Conservation (phyloP, 139 green algal species). For the Auxenochlorella pyrenoidosa region DNA sequence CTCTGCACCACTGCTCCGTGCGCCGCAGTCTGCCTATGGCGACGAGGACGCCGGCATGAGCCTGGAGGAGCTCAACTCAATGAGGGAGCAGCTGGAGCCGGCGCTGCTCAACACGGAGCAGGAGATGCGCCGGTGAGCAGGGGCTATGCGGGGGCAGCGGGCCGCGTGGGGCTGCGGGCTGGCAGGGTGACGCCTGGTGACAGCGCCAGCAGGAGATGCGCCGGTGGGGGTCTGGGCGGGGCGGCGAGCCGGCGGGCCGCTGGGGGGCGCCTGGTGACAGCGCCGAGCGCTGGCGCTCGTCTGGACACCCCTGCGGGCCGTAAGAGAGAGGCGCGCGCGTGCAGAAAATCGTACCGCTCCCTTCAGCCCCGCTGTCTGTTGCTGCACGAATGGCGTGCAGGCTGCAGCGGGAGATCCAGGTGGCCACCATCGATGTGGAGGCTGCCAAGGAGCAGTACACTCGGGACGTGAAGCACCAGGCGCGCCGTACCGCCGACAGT, state of each 20-base stretch:
- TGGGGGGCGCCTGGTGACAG: too few species aligned
- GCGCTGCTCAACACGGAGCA: constrained; percentile 20
- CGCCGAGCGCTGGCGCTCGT: too few species aligned
- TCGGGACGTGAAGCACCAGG: constrained; percentile 26
- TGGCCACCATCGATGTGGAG: constrained; percentile 40
- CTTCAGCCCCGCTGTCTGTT: too few species aligned
- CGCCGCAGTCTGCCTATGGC: constrained; percentile 1
- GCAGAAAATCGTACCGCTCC: too few species aligned
- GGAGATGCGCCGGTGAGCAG: constrained; percentile 15
- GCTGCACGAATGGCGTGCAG: background rate
- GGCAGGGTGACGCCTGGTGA: too few species aligned
- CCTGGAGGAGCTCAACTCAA: constrained; percentile 55
- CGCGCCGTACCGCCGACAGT: background rate
- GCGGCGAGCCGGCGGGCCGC: too few species aligned
- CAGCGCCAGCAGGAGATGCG: too few species aligned
- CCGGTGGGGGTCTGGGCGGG: too few species aligned
- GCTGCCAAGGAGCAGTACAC: constrained; percentile 53
- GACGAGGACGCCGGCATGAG: constrained; percentile 39
- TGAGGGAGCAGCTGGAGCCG: constrained; percentile 28
- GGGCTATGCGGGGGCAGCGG: too few species aligned
- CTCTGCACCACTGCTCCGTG: background rate
- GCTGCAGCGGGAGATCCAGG: background rate
- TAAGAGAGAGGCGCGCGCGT: too few species aligned
- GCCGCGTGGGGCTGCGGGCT: too few species aligned
- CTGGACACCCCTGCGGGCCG: too few species aligned